These are phyloP conservation scores for Chloris gayana DNA, from an alignment of 176 grass and related monocot genomes.

Conservation along the genomic window DNA sequence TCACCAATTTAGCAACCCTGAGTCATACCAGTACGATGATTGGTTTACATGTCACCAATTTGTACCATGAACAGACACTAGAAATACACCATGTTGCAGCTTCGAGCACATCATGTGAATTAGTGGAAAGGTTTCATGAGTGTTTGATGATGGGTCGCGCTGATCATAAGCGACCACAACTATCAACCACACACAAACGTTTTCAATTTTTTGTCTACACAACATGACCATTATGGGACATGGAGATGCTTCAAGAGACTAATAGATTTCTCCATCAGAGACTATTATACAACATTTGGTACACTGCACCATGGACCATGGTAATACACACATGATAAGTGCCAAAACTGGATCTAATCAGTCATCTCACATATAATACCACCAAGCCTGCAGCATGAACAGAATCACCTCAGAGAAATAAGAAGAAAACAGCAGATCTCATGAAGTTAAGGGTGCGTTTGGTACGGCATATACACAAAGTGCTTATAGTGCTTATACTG, in stretches of 20 bases:
- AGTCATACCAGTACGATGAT: background rate
- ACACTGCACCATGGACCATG: background rate
- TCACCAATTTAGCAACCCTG: background rate
- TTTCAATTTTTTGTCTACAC: background rate
- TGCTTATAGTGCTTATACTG: too few species aligned
- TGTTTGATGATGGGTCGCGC: background rate
- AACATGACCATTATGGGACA: background rate
- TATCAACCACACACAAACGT: conserved; percentile 15
- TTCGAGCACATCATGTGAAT: background rate
- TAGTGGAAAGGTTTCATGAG: background rate
- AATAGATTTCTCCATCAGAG: conserved; percentile 25
- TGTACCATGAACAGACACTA: background rate
- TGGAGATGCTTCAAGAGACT: background rate
- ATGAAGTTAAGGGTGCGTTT: too few species aligned
- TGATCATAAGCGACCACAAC: conserved; percentile 10
- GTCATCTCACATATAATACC: conserved; percentile 45
- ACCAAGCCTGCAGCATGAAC: conserved; percentile 51
- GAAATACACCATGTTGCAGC: background rate
- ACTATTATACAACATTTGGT: background rate
- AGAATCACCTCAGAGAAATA: conserved; percentile 12
- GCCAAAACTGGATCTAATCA: conserved; percentile 1
- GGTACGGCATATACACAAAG: too few species aligned
- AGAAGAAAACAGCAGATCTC: background rate
- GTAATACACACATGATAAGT: background rate
- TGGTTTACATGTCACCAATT: too few species aligned